Conservation (phyloP, 495 filamentous ascomycete species). For the Penicillium coffeae region DNA sequence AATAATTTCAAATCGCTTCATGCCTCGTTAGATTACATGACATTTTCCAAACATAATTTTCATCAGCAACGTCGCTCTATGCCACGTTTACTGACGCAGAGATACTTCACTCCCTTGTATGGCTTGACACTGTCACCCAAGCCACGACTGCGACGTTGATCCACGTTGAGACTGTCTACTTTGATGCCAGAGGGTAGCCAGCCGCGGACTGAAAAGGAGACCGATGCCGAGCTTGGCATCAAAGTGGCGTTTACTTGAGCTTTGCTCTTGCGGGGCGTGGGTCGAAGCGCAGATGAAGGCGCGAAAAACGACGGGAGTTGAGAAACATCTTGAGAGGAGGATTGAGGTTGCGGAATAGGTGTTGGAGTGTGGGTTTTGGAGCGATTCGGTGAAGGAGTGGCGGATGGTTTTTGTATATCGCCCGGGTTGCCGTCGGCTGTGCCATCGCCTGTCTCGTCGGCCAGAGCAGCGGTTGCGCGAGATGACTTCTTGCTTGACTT, state of each 20-base stretch:
- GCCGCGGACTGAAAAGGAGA: constrained; percentile 88
- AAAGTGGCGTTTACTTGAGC: constrained; percentile 69
- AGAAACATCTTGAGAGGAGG: constrained; percentile 1
- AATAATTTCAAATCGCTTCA: constrained; percentile 2
- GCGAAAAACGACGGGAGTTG: constrained; percentile 24
- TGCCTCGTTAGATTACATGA: constrained; percentile 3
- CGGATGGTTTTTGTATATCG: constrained; percentile 9
- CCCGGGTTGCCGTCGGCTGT: constrained; percentile 5
- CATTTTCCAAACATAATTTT: background rate
- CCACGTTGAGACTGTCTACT: constrained; percentile 83
- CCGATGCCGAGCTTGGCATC: constrained; percentile 84
- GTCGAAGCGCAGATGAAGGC: constrained; percentile 30
- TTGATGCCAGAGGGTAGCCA: constrained; percentile 94
- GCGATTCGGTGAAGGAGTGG: constrained; percentile 17
- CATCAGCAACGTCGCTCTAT: constrained; percentile 58
- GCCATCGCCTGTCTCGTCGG: constrained; percentile 31
- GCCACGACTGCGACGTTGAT: constrained; percentile 79
- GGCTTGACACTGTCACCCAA: constrained; percentile 85
- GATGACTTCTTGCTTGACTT: constrained; percentile 41
- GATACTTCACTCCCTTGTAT: constrained; percentile 97
- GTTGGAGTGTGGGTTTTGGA: constrained; percentile 29
- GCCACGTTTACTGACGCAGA: constrained; percentile 82
- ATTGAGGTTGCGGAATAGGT: constrained; percentile 13
- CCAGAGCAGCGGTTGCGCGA: constrained; percentile 13
- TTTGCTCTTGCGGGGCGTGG: constrained; percentile 40